These are phyloP conservation scores for Bisporella sp. DNA, from an alignment of 2,329 filamentous ascomycete species.

Conservation along the genomic window DNA sequence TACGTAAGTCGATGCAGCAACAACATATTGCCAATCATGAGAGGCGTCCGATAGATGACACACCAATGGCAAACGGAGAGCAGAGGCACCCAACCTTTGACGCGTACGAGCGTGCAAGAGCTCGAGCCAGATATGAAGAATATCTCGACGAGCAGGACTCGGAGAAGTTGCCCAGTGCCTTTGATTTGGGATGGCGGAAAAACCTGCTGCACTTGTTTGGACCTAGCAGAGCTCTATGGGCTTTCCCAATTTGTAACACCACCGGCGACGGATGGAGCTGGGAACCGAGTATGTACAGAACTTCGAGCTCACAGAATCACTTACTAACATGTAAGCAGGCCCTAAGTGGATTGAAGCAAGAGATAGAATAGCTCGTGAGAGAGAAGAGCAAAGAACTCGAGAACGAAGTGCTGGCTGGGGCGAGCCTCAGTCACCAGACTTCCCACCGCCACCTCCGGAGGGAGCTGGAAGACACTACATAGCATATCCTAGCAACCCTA, in stretches of 20 bases:
- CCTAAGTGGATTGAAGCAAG: constrained; percentile 68
- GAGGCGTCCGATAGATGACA: not conserved
- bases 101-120: constrained; percentile 53
- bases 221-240: constrained; percentile 64
- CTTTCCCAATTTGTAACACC: constrained; percentile 74
- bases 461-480: constrained; percentile 26
- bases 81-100: constrained; percentile 31
- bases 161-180: constrained; percentile 83
- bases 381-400: constrained; percentile 52
- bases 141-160: constrained; percentile 90
- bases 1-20: constrained; percentile 64
- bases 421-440: constrained; percentile 9
- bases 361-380: constrained; percentile 51
- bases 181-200: constrained; percentile 76
- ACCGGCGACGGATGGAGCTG: constrained; percentile 91
- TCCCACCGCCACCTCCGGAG: constrained; percentile 8
- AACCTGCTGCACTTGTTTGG: constrained; percentile 84
- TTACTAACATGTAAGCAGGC: constrained; percentile 1
- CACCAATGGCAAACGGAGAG: constrained; percentile 11
- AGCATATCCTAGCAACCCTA: constrained; percentile 13
- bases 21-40: constrained; percentile 42
- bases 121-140: constrained; percentile 61
- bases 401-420: constrained; percentile 67
- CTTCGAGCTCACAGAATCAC: not conserved
- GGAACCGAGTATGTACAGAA: constrained; percentile 58